Base-by-base conservation (phyloP, 1,284 basidiomycete genomes). In the Fomitopsis palustris region DNA sequence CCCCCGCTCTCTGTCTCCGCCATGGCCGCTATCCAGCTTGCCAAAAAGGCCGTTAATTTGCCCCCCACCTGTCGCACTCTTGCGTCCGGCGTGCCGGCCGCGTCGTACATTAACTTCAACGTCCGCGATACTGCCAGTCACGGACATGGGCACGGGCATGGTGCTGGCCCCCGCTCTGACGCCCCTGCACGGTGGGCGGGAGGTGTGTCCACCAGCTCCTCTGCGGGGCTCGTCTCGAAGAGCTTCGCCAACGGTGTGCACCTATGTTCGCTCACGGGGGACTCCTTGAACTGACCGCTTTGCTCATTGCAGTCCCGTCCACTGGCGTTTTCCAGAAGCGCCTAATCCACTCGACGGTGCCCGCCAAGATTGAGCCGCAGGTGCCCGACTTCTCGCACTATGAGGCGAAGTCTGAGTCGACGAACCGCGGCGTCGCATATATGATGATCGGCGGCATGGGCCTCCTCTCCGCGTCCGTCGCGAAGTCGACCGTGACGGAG, bases 401-500 rank as follows among this genome's bases (percentile, higher is more conserved):
- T 82, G 87, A 90, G 67, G 82, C 90, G 55, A 81, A 85, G 71
- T 83, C 87, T 64, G 79, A 85, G 51, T 78, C 83, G 54, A 80
- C 76, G 64, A 94, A 94, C 83, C 90, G 93, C 68, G 88, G 92
- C 60, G 80, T 98, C 62, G 93, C 92, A 39, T 99, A 99, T 83
- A 93, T 98, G 78, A 94, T 98, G 92, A 91, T 99, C 72, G 97
- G 97, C 66, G 88, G 94, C 52, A 85, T 98, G 73, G 97, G 97
- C 74, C 84, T 98, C 66, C 85, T 99, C 73, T 87, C 93, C 64
- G 97, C 97, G 59, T 93, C 93, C 21, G 93, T 89, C 64, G 96
- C 96, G 70, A 97, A 98, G 79, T 94, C 93, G 45, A 89, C 90
- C 66, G 90, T 99, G 63, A 87, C 93, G 64, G 96, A 98, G 76